phyloP scores from a whole-genome alignment of 2,329 filamentous ascomycete genomes.

The Stromatinia cepivora region DNA sequence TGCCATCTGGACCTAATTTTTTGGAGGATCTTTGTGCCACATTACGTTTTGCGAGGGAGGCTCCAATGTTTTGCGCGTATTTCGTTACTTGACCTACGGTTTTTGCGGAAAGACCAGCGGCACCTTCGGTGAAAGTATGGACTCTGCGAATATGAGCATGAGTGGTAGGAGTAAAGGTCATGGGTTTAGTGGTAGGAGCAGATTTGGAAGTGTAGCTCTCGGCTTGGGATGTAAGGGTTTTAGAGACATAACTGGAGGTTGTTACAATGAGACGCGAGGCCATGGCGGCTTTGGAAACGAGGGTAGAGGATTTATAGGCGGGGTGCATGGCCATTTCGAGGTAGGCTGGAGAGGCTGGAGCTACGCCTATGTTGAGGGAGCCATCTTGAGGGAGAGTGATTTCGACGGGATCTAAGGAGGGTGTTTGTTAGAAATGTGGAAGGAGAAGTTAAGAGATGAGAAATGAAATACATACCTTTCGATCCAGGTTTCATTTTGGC shows the following conservation, averaged over 20 bases:
- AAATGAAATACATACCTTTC: slow-evolving; percentile 65
- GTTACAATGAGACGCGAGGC: slow-evolving; percentile 93
- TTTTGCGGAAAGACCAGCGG: slow-evolving; percentile 77
- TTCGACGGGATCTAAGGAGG: slow-evolving; percentile 69
- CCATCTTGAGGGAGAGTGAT: slow-evolving; percentile 71
- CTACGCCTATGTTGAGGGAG: slow-evolving; percentile 64
- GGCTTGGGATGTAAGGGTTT: slow-evolving; percentile 73
- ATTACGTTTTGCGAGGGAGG: slow-evolving; percentile 66
- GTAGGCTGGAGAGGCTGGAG: slow-evolving; percentile 68
- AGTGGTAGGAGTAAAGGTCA: slow-evolving; percentile 84
- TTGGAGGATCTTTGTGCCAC: slow-evolving; percentile 55
- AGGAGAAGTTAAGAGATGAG: neutral
- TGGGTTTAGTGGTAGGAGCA: slow-evolving; percentile 73
- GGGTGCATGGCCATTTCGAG: slow-evolving; percentile 79
- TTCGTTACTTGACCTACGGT: slow-evolving; percentile 82
- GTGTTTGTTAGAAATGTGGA: slow-evolving; percentile 23
- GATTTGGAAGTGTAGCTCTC: slow-evolving; percentile 79
- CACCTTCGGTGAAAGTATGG: slow-evolving; percentile 78
- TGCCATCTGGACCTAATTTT: slow-evolving; percentile 70
- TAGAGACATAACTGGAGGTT: slow-evolving; percentile 75
- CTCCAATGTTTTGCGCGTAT: slow-evolving; percentile 87
- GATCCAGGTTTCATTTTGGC: slow-evolving; percentile 76
- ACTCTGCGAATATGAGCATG: slow-evolving; percentile 85
- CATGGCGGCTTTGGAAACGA: slow-evolving; percentile 83
- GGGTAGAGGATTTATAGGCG: slow-evolving; percentile 81